Base-by-base conservation (phyloP, 2,329 filamentous ascomycete genomes). In the Ophiocordyceps camponoti-rufipedis region DNA sequence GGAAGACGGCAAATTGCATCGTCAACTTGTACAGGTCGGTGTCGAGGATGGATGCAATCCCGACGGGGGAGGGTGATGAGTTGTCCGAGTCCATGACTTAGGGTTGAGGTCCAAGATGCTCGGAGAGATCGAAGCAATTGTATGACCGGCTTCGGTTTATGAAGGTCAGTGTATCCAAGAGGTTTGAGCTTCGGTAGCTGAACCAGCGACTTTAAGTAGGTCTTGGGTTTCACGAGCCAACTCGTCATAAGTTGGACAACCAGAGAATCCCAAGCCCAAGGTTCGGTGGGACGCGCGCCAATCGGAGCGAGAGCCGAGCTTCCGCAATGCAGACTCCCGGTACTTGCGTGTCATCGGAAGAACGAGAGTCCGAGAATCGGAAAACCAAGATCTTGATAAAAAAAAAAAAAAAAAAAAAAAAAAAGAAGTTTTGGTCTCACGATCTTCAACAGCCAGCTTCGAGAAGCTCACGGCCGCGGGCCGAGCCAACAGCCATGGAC, bases 1-100 rank as follows among this genome's bases (percentile, higher is more conserved):
- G 93, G 53, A 93, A 74, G 52, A 96, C 82, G 49, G 87, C 87
- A 59, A 85, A 94, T 80, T 98, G 91, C 91, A 98, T 98, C 18
- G 91, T 98, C 63, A 98, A 66, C 65, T 98, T 98, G 75, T 95
- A 98, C 49, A 98, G 58, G 53, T 81, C 77, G 14, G 83, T 89
- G 58, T 91, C 85, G 46, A 91, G 70, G 58, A 91, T 82, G 57
- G 84, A 89, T 56, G 79, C 83, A 58, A 89, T 77, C 44, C 84
- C 85, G 64, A 85, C 82, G 5, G 82, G 80, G 50, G 73, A 80
- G 47, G 75, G 74, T 46, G 74, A 76, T 31, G 74, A 74, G 65
- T 71, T 75, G 60, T 80, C 78, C 63, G 80, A 80, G 51, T 76
- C 74, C 76, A 81, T 80, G 50, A 33, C 51, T 41, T 6, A 18